Conservation (phyloP, 1,139 yeast genomes). For the Yamadazyma kanchanaburiensis region DNA sequence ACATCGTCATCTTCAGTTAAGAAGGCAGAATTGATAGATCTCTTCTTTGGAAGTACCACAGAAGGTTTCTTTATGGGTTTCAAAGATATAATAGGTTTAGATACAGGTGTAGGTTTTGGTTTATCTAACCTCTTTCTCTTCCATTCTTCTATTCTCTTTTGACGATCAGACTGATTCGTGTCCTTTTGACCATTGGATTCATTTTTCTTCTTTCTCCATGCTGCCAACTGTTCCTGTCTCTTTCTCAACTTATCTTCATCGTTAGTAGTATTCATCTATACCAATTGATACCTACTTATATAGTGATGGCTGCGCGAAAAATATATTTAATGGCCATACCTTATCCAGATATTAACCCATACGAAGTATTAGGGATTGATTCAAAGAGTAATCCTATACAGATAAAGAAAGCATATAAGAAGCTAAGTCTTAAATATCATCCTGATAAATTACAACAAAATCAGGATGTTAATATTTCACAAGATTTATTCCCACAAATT, state of each 20-base stretch:
- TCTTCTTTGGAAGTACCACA: slow-evolving; percentile 5
- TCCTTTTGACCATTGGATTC: slow-evolving; percentile 10
- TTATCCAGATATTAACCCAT: slow-evolving; percentile 64
- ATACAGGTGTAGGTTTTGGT: not conserved
- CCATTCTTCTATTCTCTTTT: slow-evolving; percentile 40
- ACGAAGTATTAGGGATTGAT: slow-evolving; percentile 50
- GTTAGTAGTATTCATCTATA: slow-evolving; percentile 13
- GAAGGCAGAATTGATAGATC: slow-evolving; percentile 8
- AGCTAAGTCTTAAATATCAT: slow-evolving; percentile 65
- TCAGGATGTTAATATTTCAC: slow-evolving; percentile 5
- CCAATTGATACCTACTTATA: slow-evolving; percentile 1
- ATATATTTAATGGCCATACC: slow-evolving; percentile 31
- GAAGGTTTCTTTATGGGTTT: not conserved
- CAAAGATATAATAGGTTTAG: too few relatives aligned
- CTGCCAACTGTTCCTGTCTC: slow-evolving; percentile 38
- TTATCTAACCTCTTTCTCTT: slow-evolving; percentile 22
- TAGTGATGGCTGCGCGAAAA: too few relatives aligned
- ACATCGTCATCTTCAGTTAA: slow-evolving; percentile 16
- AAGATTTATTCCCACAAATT: slow-evolving; percentile 56
- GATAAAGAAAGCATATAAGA: slow-evolving; percentile 70
- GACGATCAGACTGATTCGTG: slow-evolving; percentile 11
- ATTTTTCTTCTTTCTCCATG: slow-evolving; percentile 38
- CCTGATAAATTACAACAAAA: slow-evolving; percentile 68
- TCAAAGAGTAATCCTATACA: slow-evolving; percentile 45
- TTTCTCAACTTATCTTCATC: slow-evolving; percentile 31